Percentiles rank a stretch among this genome's conserved stretches.
Conservation (phyloP, 108 stramenopile genomes). For the Nitzschia sp. region DNA sequence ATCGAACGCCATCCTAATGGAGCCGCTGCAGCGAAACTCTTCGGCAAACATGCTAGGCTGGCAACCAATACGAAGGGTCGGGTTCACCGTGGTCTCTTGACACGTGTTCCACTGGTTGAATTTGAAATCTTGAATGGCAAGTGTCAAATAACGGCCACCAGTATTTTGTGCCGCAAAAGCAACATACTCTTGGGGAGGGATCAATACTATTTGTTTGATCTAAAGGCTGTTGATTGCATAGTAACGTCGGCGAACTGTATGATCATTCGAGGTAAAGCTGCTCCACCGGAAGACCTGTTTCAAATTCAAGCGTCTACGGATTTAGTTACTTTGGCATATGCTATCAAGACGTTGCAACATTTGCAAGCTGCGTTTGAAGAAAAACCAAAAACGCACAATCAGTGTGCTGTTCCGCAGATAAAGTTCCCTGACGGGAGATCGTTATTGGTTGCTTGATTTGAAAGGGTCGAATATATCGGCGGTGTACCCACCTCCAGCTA, state of each 20-base stretch:
- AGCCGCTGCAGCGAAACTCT: not conserved
- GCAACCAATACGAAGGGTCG: constrained; percentile 16
- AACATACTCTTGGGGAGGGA: not conserved
- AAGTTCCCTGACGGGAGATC: too few relatives aligned
- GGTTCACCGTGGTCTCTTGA: not conserved
- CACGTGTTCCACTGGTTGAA: constrained; percentile 11
- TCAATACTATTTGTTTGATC: constrained; percentile 4
- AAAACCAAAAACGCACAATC: too few relatives aligned
- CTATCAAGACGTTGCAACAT: not conserved
- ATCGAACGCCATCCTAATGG: constrained; percentile 6
- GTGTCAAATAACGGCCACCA: constrained; percentile 10
- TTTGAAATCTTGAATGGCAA: constrained; percentile 13
- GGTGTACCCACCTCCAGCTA: too few relatives aligned
- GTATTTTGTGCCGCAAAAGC: not conserved
- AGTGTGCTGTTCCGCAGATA: too few relatives aligned
- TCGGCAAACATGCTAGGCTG: constrained; percentile 1
- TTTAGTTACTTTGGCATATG: not conserved
- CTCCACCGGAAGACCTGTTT: not conserved
- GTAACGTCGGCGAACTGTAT: constrained; percentile 5
- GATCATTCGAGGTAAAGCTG: not conserved
- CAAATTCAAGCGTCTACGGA: not conserved
- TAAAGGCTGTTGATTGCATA: not conserved
- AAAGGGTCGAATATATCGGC: too few relatives aligned
- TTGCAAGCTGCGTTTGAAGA: not conserved
- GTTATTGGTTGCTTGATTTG: too few relatives aligned